Evolutionary conservation across 177 flowering plant genomes (phyloP).

Genomic region (Telopea speciosissima): DNA sequence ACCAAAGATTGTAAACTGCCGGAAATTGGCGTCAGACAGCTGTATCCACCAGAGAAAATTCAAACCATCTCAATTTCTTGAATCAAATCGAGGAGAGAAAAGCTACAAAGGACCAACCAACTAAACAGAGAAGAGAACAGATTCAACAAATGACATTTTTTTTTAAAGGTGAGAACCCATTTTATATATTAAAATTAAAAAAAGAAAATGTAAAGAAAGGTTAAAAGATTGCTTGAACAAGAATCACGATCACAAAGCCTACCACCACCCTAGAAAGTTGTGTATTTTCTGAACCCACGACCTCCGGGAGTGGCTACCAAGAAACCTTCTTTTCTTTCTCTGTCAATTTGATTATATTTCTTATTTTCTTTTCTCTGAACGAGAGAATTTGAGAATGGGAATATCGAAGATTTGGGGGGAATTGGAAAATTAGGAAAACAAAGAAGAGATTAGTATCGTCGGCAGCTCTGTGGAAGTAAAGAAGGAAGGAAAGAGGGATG

Average conservation of each 20-base stretch:
- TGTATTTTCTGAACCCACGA: constrained; percentile 17
- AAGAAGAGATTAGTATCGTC: not conserved
- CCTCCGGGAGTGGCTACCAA: constrained; percentile 41
- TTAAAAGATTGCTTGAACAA: constrained; percentile 15
- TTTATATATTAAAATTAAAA: not conserved
- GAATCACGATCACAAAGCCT: constrained; percentile 1
- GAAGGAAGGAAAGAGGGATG: no score
- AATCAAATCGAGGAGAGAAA: constrained; percentile 1
- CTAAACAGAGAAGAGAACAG: not conserved
- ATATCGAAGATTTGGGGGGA: not conserved
- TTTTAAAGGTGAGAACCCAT: not conserved
- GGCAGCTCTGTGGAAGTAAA: no score
- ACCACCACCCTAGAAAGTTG: constrained; percentile 19
- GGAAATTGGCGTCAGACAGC: constrained; percentile 2
- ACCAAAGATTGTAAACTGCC: not conserved
- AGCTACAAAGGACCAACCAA: not conserved
- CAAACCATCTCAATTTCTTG: constrained; percentile 8
- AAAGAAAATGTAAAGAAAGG: no score
- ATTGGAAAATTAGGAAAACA: not conserved
- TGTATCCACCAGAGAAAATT: not conserved
- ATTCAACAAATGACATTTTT: not conserved
- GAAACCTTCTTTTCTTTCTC: constrained; percentile 7
- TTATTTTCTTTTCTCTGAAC: constrained; percentile 2
- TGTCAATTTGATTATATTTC: no score
- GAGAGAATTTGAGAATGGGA: no score